Conservation (phyloP, 371 early-diverging fungal genomes). For the Fennellomyces sp. region DNA sequence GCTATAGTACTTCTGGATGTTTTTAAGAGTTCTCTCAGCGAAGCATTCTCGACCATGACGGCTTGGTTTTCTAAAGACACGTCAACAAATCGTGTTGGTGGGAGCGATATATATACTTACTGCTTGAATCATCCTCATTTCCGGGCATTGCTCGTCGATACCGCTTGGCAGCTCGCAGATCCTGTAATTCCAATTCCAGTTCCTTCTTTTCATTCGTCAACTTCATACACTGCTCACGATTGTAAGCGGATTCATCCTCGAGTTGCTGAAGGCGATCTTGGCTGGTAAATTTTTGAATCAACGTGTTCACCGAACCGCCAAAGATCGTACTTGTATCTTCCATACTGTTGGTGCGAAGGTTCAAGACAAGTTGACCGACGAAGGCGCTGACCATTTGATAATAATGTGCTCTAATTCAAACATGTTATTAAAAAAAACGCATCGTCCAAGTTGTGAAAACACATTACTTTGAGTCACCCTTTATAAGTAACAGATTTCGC, state of each 20-base stretch:
- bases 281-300: conserved; percentile 73
- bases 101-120: not conserved
- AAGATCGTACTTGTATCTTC: conserved; percentile 14
- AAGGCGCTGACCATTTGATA: conserved; percentile 79
- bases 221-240: conserved; percentile 15
- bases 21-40: conserved; percentile 36
- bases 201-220: conserved; percentile 42
- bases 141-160: conserved; percentile 3
- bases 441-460: too few relatives aligned
- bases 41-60: conserved; percentile 30
- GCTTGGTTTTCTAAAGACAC: not conserved
- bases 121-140: conserved; percentile 7
- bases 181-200: conserved; percentile 8
- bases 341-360: conserved; percentile 60
- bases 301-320: conserved; percentile 32
- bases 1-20: conserved; percentile 42
- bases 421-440: conserved; percentile 72
- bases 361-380: conserved; percentile 78
- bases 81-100: not conserved
- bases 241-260: conserved; percentile 17
- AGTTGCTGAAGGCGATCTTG: conserved; percentile 66
- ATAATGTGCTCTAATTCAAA: conserved; percentile 59
- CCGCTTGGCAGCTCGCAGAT: not conserved
- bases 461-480: conserved; percentile 60
- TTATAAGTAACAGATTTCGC: conserved; percentile 72